phyloP scores from a whole-genome alignment of 2,329 filamentous ascomycete genomes.

The Zasmidium citrigriseum region DNA sequence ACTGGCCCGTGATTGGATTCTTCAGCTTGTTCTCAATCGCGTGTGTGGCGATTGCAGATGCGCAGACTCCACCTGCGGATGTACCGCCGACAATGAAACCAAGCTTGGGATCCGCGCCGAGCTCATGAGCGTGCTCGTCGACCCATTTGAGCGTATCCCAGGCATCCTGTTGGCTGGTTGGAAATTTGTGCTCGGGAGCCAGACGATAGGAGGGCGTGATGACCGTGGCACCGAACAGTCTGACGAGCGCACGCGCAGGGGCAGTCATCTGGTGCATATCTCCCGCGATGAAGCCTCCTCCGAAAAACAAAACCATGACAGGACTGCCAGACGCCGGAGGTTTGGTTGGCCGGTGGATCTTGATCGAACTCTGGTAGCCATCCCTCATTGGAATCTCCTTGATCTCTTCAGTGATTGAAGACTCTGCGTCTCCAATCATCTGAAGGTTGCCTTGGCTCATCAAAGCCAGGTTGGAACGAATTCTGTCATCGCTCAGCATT shows the following conservation, averaged over 20 bases:
- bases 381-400: constrained; percentile 35
- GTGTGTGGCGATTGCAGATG: constrained; percentile 41
- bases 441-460: not conserved
- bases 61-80: constrained; percentile 46
- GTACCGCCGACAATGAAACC: constrained; percentile 51
- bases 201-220: constrained; percentile 39
- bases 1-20: constrained; percentile 46
- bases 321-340: constrained; percentile 21
- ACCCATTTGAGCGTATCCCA: constrained; percentile 45
- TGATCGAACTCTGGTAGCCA: constrained; percentile 35
- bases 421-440: constrained; percentile 6
- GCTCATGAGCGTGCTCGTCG: constrained; percentile 34
- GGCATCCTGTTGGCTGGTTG: constrained; percentile 44
- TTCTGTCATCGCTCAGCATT: not conserved
- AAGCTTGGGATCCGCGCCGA: constrained; percentile 39
- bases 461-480: not conserved
- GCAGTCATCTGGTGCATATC: constrained; percentile 19
- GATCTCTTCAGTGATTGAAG: constrained; percentile 6
- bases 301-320: constrained; percentile 25
- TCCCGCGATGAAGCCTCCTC: constrained; percentile 28
- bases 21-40: constrained; percentile 43
- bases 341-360: constrained; percentile 32
- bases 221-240: constrained; percentile 12
- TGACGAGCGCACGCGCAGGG: constrained; percentile 14
- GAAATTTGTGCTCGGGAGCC: constrained; percentile 50